phyloP scores from a whole-genome alignment of 495 filamentous ascomycete genomes.

The Staphylotrichum longicolle region DNA sequence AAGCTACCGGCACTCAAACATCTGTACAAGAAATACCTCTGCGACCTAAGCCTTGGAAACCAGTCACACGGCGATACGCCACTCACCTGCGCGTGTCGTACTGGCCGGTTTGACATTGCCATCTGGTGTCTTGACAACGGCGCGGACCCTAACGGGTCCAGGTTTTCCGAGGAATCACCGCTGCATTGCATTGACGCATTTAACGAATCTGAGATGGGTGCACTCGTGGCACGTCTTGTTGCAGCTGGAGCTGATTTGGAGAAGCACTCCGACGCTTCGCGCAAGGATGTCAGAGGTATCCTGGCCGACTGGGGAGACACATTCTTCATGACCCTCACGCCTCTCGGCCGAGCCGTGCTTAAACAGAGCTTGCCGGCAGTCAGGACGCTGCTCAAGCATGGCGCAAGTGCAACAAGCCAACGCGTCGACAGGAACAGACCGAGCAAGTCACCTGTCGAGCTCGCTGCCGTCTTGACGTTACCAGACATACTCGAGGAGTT shows the following conservation, averaged over 20 bases:
- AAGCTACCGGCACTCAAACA: conserved; percentile 11
- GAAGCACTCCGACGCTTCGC: conserved; percentile 5
- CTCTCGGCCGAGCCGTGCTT: conserved; percentile 19
- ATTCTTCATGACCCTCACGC: conserved; percentile 14
- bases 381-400: conserved; percentile 17
- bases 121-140: conserved; percentile 19
- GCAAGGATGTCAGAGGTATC: conserved; percentile 14
- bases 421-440: not conserved
- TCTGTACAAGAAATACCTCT: conserved; percentile 17
- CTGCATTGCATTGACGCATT: conserved; percentile 18
- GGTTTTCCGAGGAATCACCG: conserved; percentile 13
- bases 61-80: conserved; percentile 14
- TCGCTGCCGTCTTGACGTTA: conserved; percentile 19
- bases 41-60: conserved; percentile 19
- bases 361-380: conserved; percentile 16
- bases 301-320: conserved; percentile 21
- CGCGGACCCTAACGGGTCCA: conserved; percentile 17
- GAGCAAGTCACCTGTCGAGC: conserved; percentile 9
- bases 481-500: conserved; percentile 23
- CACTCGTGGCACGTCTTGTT: conserved; percentile 8
- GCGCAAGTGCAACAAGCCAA: conserved; percentile 6
- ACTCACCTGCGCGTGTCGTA: conserved; percentile 18
- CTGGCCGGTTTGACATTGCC: conserved; percentile 7
- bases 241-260: conserved; percentile 16
- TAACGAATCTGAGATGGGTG: conserved; percentile 15